phyloP scores from a whole-genome alignment of 2,329 filamentous ascomycete genomes.

The Xylariaceae sp. region DNA sequence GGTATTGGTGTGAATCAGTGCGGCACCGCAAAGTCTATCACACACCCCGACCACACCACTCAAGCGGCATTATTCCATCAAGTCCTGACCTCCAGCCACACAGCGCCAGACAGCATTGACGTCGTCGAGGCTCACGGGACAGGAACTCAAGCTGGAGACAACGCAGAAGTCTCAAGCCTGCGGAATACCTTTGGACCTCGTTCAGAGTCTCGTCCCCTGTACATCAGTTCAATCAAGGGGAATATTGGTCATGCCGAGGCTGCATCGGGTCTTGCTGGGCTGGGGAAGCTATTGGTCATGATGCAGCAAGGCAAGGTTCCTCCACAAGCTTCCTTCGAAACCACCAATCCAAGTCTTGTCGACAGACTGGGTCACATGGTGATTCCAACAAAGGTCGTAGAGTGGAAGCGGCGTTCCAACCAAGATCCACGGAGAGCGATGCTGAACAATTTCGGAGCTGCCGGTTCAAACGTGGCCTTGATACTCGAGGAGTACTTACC shows the following conservation, averaged over 20 bases:
- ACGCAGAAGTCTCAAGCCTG: conserved; percentile 47
- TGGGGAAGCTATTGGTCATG: conserved; percentile 27
- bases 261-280: conserved; percentile 24
- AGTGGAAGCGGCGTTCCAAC: conserved; percentile 3
- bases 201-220: conserved; percentile 45
- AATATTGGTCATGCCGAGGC: conserved; percentile 26
- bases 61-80: conserved; percentile 41
- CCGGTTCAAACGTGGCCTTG: conserved; percentile 23
- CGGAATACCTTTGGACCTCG: conserved; percentile 26
- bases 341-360: conserved; percentile 26
- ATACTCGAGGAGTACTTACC: conserved; percentile 21
- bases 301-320: conserved; percentile 20
- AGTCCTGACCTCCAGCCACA: conserved; percentile 50
- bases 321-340: conserved; percentile 19
- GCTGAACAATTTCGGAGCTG: conserved; percentile 31
- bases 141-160: conserved; percentile 62
- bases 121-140: conserved; percentile 66
- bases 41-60: conserved; percentile 15
- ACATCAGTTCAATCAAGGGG: conserved; percentile 26
- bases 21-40: conserved; percentile 22
- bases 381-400: background rate
- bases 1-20: conserved; percentile 16
- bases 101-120: conserved; percentile 55
- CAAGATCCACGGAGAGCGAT: conserved; percentile 22
- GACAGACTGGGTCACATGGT: conserved; percentile 1